phyloP scores from a whole-genome alignment of 768 basidiomycete species.

The Rhizopogon vinicolor region DNA sequence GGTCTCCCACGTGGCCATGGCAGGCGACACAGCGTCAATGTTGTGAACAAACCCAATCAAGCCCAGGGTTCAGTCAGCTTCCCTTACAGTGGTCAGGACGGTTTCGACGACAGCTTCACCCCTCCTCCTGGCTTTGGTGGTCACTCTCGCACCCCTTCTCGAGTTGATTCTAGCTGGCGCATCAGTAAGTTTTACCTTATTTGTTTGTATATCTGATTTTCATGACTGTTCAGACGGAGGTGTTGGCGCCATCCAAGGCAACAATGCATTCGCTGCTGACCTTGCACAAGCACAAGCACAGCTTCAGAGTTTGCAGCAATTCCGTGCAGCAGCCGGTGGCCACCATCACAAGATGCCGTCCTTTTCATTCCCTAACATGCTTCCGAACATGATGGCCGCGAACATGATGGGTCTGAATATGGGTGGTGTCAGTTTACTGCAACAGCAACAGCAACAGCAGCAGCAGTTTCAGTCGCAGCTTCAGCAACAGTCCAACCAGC shows the following conservation, averaged over 20 bases:
- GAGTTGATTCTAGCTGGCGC: constrained; percentile 83
- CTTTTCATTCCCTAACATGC: constrained; percentile 97
- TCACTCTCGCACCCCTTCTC: constrained; percentile 71
- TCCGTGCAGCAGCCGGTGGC: constrained; percentile 90
- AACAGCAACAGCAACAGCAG: constrained; percentile 77
- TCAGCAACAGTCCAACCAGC: constrained; percentile 87
- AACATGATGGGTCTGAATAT: constrained; percentile 92
- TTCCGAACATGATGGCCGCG: constrained; percentile 95
- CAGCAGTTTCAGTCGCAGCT: constrained; percentile 90
- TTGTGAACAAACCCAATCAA: constrained; percentile 64
- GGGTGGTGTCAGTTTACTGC: constrained; percentile 78
- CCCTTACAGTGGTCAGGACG: constrained; percentile 51
- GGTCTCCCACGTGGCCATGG: constrained; percentile 81
- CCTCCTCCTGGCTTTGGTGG: constrained; percentile 55
- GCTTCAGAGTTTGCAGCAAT: constrained; percentile 92
- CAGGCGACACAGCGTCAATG: constrained; percentile 87
- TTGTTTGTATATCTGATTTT: not conserved
- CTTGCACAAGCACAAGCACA: constrained; percentile 97
- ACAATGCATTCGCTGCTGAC: constrained; percentile 67
- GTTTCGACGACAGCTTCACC: constrained; percentile 79
- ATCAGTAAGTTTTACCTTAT: constrained; percentile 55
- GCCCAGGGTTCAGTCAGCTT: constrained; percentile 50
- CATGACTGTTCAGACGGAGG: constrained; percentile 38
- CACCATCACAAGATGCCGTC: constrained; percentile 97
- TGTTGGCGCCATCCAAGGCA: constrained; percentile 61